Percentiles rank a stretch among this genome's conserved stretches.
Conservation (phyloP, 2,329 filamentous ascomycete species). For the Coniosporium uncinatum region DNA sequence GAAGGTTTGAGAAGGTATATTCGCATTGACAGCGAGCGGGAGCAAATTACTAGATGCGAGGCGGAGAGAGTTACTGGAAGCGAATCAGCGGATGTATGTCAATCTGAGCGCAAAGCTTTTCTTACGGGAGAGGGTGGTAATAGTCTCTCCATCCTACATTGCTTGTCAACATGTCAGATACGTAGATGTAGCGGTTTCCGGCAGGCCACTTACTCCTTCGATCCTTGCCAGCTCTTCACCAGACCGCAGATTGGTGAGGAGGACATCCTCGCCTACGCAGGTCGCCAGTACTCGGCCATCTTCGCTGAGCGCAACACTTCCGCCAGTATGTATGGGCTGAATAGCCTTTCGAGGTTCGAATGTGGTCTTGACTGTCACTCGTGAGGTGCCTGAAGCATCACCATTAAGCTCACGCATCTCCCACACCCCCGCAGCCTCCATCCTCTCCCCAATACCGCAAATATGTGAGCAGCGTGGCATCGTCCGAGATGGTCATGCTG, state of each 20-base stretch:
- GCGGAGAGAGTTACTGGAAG: slow-evolving; percentile 74
- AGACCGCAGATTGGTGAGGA: slow-evolving; percentile 80
- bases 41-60: slow-evolving; percentile 86
- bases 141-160: slow-evolving; percentile 53
- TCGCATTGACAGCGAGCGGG: slow-evolving; percentile 92
- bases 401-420: not conserved
- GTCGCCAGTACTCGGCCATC: slow-evolving; percentile 80
- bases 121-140: slow-evolving; percentile 67
- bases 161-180: slow-evolving; percentile 31
- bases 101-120: slow-evolving; percentile 2
- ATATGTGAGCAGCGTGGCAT: too few species aligned
- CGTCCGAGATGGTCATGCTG: too few species aligned
- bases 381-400: not conserved
- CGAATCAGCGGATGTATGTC: slow-evolving; percentile 10
- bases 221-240: slow-evolving; percentile 79
- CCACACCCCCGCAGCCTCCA: not conserved
- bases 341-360: slow-evolving; percentile 82
- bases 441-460: too few species aligned
- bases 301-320: slow-evolving; percentile 77
- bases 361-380: slow-evolving; percentile 65
- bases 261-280: slow-evolving; percentile 85
- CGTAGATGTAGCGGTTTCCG: not conserved
- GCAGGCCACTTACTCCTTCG: slow-evolving; percentile 66
- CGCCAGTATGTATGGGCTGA: slow-evolving; percentile 91
- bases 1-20: slow-evolving; percentile 71